Evolutionary conservation across 306 rosid species (phyloP).

Genomic region (Hippophae tibetana): DNA sequence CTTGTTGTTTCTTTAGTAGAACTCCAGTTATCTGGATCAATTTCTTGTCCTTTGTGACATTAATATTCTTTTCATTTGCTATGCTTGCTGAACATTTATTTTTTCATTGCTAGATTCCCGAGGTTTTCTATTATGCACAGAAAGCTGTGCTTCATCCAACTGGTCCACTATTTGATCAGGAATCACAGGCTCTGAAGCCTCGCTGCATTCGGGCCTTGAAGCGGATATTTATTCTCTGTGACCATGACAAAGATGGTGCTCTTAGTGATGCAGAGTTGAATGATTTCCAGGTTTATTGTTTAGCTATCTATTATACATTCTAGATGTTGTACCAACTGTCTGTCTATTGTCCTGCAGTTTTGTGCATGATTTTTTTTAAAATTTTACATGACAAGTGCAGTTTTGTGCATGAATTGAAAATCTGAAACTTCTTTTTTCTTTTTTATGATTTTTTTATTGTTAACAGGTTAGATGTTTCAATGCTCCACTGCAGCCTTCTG

Average conservation of each 20-base stretch:
- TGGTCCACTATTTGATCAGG: conserved; percentile 91
- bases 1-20: no score
- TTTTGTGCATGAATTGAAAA: conserved; percentile 5
- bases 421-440: conserved; percentile 4
- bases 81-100: neutral
- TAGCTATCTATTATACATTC: neutral
- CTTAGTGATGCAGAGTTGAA: conserved; percentile 50
- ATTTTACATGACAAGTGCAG: neutral
- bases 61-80: neutral
- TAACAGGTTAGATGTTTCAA: conserved; percentile 92
- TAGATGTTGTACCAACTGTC: neutral
- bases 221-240: conserved; percentile 89
- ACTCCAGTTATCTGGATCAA: neutral
- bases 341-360: neutral
- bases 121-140: conserved; percentile 96
- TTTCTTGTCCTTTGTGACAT: conserved; percentile 6
- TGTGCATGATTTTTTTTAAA: neutral
- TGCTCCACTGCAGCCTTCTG: conserved; percentile 95
- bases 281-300: conserved; percentile 42
- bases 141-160: conserved; percentile 99
- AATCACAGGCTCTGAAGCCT: conserved; percentile 88
- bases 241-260: conserved; percentile 91
- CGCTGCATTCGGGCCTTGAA: conserved; percentile 90
- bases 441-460: conserved; percentile 10
- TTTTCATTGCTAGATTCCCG: conserved; percentile 63